Evolutionary conservation across 441 rosid species (phyloP).

Genomic region (Biscutella laevigata): DNA sequence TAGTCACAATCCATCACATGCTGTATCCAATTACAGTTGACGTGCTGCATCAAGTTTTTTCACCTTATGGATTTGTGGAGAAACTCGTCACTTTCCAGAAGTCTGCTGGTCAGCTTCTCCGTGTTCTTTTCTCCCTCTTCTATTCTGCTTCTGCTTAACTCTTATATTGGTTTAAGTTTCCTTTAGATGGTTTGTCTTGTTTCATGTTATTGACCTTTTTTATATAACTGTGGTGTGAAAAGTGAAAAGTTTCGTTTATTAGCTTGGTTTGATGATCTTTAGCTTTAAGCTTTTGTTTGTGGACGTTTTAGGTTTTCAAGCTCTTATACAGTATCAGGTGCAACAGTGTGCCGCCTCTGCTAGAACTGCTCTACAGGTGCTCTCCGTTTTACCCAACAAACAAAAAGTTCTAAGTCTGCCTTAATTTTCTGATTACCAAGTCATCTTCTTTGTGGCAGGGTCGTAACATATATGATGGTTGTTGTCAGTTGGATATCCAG

Average conservation of each 20-base stretch:
- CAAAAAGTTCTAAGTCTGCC: background rate
- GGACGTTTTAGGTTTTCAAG: conserved; percentile 71
- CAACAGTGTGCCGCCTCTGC: conserved; percentile 77
- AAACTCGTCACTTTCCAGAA: conserved; percentile 99
- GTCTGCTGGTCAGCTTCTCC: conserved; percentile 93
- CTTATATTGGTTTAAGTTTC: conserved; percentile 4
- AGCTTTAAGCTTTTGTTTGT: conserved; percentile 13
- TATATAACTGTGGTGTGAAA: background rate
- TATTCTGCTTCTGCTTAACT: conserved; percentile 24
- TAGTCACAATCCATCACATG: conserved; percentile 96
- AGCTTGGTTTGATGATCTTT: conserved; percentile 3
- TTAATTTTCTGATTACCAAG: conserved; percentile 17
- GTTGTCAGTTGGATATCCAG: conserved; percentile 98
- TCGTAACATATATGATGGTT: conserved; percentile 93
- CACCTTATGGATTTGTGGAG: conserved; percentile 94
- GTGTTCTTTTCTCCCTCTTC: conserved; percentile 32
- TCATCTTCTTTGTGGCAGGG: conserved; percentile 41
- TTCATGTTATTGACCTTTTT: background rate
- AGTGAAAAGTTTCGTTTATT: too few species aligned
- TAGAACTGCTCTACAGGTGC: conserved; percentile 84
- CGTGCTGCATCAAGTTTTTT: conserved; percentile 96
- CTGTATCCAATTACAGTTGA: conserved; percentile 98
- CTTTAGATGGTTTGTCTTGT: conserved; percentile 1
- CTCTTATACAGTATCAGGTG: conserved; percentile 78
- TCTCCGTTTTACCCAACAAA: conserved; percentile 3